These are phyloP conservation scores for Pachysandra terminalis DNA, from an alignment of 164 flowering plant genomes.

Conservation along the genomic window DNA sequence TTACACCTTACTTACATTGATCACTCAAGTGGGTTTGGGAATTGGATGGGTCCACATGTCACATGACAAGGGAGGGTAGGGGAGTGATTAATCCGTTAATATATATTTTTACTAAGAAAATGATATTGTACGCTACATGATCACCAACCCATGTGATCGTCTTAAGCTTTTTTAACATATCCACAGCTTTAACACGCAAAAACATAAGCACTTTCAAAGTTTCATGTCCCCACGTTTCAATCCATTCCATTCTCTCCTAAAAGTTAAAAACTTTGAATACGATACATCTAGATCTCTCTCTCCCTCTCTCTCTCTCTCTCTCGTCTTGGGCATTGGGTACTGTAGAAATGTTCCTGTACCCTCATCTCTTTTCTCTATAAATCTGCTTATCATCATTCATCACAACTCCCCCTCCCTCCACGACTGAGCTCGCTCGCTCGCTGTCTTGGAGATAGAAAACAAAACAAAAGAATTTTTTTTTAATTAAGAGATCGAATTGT, in stretches of 20 bases:
- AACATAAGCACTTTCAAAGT: conserved; percentile 9
- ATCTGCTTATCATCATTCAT: not conserved
- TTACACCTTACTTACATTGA: too few species aligned
- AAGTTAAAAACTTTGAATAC: not conserved
- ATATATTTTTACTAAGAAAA: too few species aligned
- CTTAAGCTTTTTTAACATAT: too few species aligned
- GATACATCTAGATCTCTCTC: not conserved
- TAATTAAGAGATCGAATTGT: conserved; percentile 20
- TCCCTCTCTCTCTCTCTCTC: not conserved
- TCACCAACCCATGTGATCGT: conserved; percentile 24
- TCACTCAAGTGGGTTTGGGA: not conserved
- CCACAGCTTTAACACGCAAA: conserved; percentile 12
- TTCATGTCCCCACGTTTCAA: conserved; percentile 22
- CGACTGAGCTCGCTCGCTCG: conserved; percentile 3
- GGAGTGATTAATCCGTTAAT: too few species aligned
- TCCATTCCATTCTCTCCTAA: not conserved
- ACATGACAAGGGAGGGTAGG: too few species aligned
- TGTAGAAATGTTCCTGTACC: too few species aligned
- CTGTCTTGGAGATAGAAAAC: conserved; percentile 23
- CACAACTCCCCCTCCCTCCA: conserved; percentile 15
- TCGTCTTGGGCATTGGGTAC: too few species aligned
- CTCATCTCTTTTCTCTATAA: not conserved
- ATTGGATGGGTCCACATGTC: too few species aligned
- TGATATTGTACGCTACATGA: not conserved
- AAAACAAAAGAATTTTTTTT: conserved; percentile 22